Evolutionary conservation across 2,329 filamentous ascomycete species (phyloP).

Genomic region (Verticillium dahliae): DNA sequence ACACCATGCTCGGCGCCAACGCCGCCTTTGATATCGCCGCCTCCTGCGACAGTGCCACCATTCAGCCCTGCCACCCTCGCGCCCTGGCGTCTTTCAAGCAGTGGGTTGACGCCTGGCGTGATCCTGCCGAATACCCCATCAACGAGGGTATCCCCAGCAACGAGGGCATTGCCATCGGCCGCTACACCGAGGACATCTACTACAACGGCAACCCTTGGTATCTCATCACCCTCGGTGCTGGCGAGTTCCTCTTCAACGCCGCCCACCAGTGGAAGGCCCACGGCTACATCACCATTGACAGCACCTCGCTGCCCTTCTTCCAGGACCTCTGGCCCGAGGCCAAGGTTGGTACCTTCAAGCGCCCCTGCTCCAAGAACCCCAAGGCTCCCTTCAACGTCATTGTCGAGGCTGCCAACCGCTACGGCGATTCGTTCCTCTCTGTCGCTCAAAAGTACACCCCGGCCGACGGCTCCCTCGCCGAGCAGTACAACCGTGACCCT

Average conservation of each 20-base stretch:
- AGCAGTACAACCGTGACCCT: constrained; percentile 38
- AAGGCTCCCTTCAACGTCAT: constrained; percentile 31
- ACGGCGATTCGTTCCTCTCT: constrained; percentile 48
- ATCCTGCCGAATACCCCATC: constrained; percentile 38
- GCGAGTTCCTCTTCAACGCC: constrained; percentile 52
- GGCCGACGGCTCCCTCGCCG: constrained; percentile 35
- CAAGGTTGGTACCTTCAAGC: constrained; percentile 36
- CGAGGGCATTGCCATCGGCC: constrained; percentile 35
- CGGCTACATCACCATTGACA: constrained; percentile 39
- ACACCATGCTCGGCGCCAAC: constrained; percentile 42
- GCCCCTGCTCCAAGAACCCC: constrained; percentile 20
- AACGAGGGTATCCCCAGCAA: constrained; percentile 40
- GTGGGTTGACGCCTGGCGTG: constrained; percentile 47
- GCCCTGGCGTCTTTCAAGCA: constrained; percentile 50
- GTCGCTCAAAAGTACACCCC: constrained; percentile 41
- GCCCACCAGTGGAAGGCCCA: constrained; percentile 44
- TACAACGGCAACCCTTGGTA: constrained; percentile 54
- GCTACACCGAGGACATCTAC: constrained; percentile 46
- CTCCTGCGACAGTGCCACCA: constrained; percentile 43
- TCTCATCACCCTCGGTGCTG: constrained; percentile 47
- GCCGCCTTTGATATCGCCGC: constrained; percentile 43
- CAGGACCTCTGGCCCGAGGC: constrained; percentile 41
- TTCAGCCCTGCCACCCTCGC: constrained; percentile 47
- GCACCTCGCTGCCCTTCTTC: constrained; percentile 50
- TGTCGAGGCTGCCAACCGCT: constrained; percentile 37